Percentiles rank a stretch among this genome's conserved stretches.
Conservation (phyloP, 75 land plant species). For the Cupressus sempervirens region DNA sequence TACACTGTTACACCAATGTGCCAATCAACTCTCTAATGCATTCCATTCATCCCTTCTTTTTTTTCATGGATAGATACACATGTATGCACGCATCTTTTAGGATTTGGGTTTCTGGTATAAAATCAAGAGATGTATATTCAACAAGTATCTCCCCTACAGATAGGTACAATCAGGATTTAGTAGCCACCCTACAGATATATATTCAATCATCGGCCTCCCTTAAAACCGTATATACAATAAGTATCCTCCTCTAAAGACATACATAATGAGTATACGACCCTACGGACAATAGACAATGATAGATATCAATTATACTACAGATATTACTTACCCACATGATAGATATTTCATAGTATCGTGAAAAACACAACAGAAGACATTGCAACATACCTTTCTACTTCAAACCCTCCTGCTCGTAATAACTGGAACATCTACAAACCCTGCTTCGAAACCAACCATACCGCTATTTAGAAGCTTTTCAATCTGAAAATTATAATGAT, state of each 20-base stretch:
- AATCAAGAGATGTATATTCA: background rate
- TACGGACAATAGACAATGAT: background rate
- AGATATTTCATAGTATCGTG: background rate
- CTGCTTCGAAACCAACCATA: background rate
- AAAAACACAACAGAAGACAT: background rate
- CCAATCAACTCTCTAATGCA: conserved; percentile 2
- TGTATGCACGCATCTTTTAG: background rate
- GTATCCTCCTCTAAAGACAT: too few species aligned
- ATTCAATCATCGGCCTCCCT: background rate
- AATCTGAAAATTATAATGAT: too few species aligned
- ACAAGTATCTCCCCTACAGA: background rate
- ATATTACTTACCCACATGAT: background rate
- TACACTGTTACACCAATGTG: conserved; percentile 12
- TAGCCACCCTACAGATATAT: background rate
- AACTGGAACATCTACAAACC: background rate
- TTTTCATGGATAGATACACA: background rate
- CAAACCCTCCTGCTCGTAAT: background rate
- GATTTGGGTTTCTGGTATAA: background rate
- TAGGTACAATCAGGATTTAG: background rate
- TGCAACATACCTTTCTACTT: background rate
- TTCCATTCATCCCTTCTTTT: background rate
- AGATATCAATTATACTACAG: background rate
- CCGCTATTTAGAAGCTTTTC: background rate
- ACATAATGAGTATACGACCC: background rate
- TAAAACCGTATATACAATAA: background rate